Evolutionary conservation across 2,329 filamentous ascomycete genomes (phyloP).

Genomic region (Cladophialophora carrionii): DNA sequence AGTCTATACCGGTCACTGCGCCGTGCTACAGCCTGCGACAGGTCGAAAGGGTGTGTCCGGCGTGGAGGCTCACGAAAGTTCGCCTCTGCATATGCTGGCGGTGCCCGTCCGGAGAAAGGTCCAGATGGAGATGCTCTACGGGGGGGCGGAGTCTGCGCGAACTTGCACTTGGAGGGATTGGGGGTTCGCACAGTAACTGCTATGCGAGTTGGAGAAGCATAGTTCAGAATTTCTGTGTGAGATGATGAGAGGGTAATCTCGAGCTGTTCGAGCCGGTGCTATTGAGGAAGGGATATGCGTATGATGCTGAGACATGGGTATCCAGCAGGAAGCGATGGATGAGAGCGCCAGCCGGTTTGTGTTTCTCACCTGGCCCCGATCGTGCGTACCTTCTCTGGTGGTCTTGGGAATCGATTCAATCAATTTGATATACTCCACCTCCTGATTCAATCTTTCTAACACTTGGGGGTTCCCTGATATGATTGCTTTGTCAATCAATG

Average conservation of each 20-base stretch:
- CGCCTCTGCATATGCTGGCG: not conserved
- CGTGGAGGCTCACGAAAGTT: not conserved
- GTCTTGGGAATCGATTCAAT: not conserved
- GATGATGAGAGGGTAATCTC: not conserved
- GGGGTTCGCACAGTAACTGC: not conserved
- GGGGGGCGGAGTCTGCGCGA: not conserved
- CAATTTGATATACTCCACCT: not conserved
- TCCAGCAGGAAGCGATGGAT: not conserved
- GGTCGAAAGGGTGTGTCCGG: not conserved
- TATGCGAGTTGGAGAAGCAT: not conserved
- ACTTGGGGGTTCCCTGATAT: not conserved
- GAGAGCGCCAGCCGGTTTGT: not conserved
- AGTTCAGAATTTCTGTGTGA: not conserved
- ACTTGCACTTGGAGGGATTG: no score
- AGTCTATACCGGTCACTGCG: not conserved
- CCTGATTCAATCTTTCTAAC: not conserved
- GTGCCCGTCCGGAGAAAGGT: not conserved
- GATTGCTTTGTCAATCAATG: not conserved
- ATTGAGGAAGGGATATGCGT: not conserved
- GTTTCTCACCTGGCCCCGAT: not conserved
- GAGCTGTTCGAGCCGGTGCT: not conserved
- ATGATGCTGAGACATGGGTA: not conserved
- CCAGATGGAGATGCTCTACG: not conserved
- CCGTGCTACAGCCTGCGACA: not conserved
- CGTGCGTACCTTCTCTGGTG: not conserved